Evolutionary conservation across 2,329 filamentous ascomycete species (phyloP), one percentile per base, ranked within the genome.

Genomic region (Fusarium penzigii): DNA sequence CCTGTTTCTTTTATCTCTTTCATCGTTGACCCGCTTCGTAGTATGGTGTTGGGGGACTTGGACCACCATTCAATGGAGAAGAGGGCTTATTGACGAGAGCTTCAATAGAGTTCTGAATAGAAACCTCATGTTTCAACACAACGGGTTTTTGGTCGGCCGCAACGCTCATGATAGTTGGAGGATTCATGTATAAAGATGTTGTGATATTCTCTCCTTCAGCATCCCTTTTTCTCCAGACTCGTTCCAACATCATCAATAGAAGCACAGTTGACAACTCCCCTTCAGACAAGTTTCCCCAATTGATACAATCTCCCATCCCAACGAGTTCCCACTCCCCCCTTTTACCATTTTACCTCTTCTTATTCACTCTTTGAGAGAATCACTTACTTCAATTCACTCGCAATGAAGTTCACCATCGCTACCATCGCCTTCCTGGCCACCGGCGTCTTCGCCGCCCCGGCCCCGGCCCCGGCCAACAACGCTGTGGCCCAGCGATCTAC

Each of bases 361-460:
- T 29, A 32, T 56, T 51, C 44, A 43, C 29, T 32, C 43, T n/a
- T 49, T 48, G 29, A 42, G 43, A 49, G 45, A 39, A 42, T 53
- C 53, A n/a, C 44, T 57, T 20, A 49, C 17, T 38, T 47, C 43
- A 25, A n/a, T n/a, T 34, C 32, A 20, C 17, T 38, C 48, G 59
- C 17, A 32, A 69, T 69, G 67, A 69, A 68, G 65, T 58, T 65
- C 46, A 61, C 60, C 29, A 41, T 69, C 45, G 52, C 66, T 32
- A 52, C 63, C 55, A 20, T 66, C 44, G 60, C 61, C 51, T 25
- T 62, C 42, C 36, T 65, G 51, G 57, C 59, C 39, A 51, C 58
- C 32, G 44, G 51, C 20, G 46, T 42, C 29, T 12, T 60, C 20
- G 57, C 57, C 29, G 48, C 44, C 2, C 54, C 50, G 8, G 46